Evolutionary conservation across 1,284 basidiomycete species (phyloP).

Genomic region (Violaceomyces palustris): DNA sequence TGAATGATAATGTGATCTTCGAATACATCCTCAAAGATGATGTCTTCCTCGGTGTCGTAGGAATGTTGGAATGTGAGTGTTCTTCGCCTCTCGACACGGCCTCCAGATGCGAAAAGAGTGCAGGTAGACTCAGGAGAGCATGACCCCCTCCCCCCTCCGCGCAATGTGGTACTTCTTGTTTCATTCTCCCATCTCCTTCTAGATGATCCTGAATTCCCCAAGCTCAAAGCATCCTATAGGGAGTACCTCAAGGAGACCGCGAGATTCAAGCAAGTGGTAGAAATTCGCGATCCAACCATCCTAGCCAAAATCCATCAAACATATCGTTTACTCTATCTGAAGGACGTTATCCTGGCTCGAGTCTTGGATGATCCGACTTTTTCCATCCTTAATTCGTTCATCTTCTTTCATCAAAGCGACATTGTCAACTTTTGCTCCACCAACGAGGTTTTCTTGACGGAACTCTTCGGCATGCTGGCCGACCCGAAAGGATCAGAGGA

Average conservation of each 20-base stretch:
- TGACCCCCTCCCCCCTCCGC: no score
- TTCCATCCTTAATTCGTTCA: constrained; percentile 91
- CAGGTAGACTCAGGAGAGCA: no score
- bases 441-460: constrained; percentile 69
- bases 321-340: constrained; percentile 91
- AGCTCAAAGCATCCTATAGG: constrained; percentile 91
- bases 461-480: constrained; percentile 64
- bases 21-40: constrained; percentile 93
- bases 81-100: constrained; percentile 1
- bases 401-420: constrained; percentile 98
- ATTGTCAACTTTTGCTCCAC: constrained; percentile 85
- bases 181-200: constrained; percentile 58
- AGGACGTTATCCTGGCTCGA: constrained; percentile 92
- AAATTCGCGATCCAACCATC: constrained; percentile 44
- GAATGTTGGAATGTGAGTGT: constrained; percentile 89
- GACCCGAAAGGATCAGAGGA: constrained; percentile 14
- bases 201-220: constrained; percentile 95
- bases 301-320: constrained; percentile 78
- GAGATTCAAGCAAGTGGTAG: constrained; percentile 60
- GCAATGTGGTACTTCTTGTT: not conserved
- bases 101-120: no score
- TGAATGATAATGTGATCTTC: constrained; percentile 91
- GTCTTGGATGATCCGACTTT: constrained; percentile 93
- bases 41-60: constrained; percentile 83
- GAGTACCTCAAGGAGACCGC: constrained; percentile 78